These are phyloP conservation scores for Pisolithus marmoratus DNA, from an alignment of 768 basidiomycete species.

Conservation along the genomic window DNA sequence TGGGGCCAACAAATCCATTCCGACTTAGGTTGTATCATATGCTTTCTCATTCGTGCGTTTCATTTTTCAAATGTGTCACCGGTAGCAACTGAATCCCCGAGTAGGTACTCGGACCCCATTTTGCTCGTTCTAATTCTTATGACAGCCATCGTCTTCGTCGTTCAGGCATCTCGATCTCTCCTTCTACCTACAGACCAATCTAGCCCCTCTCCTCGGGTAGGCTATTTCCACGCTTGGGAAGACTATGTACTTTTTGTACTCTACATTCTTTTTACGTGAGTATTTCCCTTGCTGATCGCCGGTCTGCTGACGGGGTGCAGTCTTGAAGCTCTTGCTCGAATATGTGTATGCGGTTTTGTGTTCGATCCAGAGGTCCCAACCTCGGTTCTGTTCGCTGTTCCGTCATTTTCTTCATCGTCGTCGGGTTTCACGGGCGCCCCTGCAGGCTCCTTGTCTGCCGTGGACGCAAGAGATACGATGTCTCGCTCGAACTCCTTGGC, in stretches of 20 bases:
- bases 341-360: conserved; percentile 83
- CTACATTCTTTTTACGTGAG: conserved; percentile 84
- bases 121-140: conserved; percentile 81
- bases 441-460: conserved; percentile 22
- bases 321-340: conserved; percentile 81
- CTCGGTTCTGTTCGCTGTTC: conserved; percentile 41
- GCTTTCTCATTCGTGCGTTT: conserved; percentile 65
- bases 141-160: conserved; percentile 75
- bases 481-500: conserved; percentile 32
- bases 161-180: conserved; percentile 66
- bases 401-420: conserved; percentile 22
- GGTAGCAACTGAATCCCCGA: neutral
- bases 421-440: conserved; percentile 21
- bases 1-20: conserved; percentile 63
- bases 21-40: conserved; percentile 62
- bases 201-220: conserved; percentile 41
- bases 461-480: conserved; percentile 12
- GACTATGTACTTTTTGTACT: conserved; percentile 80
- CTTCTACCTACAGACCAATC: conserved; percentile 43
- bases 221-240: conserved; percentile 89
- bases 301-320: conserved; percentile 32
- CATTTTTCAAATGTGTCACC: neutral
- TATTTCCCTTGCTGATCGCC: conserved; percentile 5
- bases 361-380: conserved; percentile 74
- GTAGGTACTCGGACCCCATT: conserved; percentile 79